Evolutionary conservation across 2,329 filamentous ascomycete species (phyloP).

Genomic region (Chaetomiaceae sp.): DNA sequence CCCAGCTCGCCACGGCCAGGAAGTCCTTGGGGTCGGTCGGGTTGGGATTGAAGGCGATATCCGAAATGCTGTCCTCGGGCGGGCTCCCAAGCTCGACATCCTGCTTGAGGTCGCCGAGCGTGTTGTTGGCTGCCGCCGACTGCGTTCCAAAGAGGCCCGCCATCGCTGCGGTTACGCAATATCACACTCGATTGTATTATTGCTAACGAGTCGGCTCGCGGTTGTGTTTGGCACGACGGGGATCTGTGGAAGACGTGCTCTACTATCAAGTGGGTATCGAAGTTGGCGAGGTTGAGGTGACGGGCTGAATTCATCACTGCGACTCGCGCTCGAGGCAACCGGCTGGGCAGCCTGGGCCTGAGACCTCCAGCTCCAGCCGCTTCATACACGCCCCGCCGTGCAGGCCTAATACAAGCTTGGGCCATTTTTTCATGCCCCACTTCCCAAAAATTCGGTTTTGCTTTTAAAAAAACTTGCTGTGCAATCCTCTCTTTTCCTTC

Average conservation of each 20-base stretch:
- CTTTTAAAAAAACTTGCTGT: slow-evolving; percentile 10
- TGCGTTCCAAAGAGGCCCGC: slow-evolving; percentile 58
- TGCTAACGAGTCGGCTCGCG: too few relatives aligned
- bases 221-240: too few relatives aligned
- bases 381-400: background rate
- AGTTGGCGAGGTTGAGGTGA: too few relatives aligned
- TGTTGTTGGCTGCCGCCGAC: slow-evolving; percentile 56
- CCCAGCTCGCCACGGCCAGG: slow-evolving; percentile 89
- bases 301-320: too few relatives aligned
- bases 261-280: too few relatives aligned
- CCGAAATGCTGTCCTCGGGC: slow-evolving; percentile 85
- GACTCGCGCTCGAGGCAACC: too few relatives aligned
- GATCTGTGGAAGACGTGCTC: background rate
- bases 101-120: slow-evolving; percentile 84
- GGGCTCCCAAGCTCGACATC: slow-evolving; percentile 76
- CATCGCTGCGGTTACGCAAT: slow-evolving; percentile 44
- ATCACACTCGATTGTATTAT: too few relatives aligned
- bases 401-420: background rate
- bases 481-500: slow-evolving; percentile 28
- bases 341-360: too few relatives aligned
- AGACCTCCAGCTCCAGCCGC: slow-evolving; percentile 2
- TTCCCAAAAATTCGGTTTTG: background rate
- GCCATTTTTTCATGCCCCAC: background rate
- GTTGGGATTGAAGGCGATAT: slow-evolving; percentile 65
- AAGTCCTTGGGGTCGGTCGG: slow-evolving; percentile 60